Evolutionary conservation across 768 basidiomycete species (phyloP).

Genomic region (Chlorophyllum brunneum): DNA sequence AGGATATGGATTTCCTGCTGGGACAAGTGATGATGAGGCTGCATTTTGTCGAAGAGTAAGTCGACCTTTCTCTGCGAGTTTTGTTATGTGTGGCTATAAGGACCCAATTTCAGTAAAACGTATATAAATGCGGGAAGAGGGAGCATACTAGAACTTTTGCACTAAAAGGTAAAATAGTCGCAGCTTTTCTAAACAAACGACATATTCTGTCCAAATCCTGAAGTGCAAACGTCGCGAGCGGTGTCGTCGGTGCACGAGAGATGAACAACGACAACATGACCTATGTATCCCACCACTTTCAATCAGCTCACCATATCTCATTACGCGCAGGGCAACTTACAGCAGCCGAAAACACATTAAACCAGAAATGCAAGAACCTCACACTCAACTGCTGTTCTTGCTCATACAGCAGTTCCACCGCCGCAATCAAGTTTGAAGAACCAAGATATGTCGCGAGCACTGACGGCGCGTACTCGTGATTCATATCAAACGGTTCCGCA

Average conservation of each 20-base stretch:
- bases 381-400: slow-evolving; percentile 58
- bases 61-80: slow-evolving; percentile 47
- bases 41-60: slow-evolving; percentile 10
- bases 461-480: slow-evolving; percentile 63
- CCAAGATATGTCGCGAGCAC: slow-evolving; percentile 66
- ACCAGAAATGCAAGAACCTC: slow-evolving; percentile 72
- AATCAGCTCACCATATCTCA: not conserved
- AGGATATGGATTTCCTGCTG: slow-evolving; percentile 17
- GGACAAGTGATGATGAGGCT: slow-evolving; percentile 2
- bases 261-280: slow-evolving; percentile 65
- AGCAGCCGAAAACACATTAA: slow-evolving; percentile 68
- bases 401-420: slow-evolving; percentile 51
- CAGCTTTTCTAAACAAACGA: slow-evolving; percentile 53
- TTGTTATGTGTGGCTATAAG: slow-evolving; percentile 51
- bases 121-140: not conserved
- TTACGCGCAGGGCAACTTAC: slow-evolving; percentile 47
- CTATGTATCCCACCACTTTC: slow-evolving; percentile 24
- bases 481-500: slow-evolving; percentile 49
- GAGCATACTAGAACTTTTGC: slow-evolving; percentile 51
- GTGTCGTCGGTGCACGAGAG: slow-evolving; percentile 55
- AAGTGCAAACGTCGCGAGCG: slow-evolving; percentile 55
- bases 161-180: slow-evolving; percentile 56
- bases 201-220: slow-evolving; percentile 57
- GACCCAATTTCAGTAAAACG: not conserved
- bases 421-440: slow-evolving; percentile 53